Conservation (phyloP, 805 yeast species). For the Metschnikowia shivogae region DNA sequence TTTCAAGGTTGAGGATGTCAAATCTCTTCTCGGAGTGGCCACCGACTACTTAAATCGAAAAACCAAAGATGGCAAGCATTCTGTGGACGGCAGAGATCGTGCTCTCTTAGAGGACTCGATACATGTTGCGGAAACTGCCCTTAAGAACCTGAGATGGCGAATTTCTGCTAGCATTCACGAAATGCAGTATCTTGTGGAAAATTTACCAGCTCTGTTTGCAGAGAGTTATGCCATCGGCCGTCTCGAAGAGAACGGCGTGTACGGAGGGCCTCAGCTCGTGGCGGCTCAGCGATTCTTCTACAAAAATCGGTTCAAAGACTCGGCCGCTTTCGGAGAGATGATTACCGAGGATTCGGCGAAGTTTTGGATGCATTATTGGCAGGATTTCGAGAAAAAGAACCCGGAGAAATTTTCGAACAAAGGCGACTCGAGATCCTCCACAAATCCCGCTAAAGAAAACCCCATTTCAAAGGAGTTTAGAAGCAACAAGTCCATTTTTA, state of each 20-base stretch:
- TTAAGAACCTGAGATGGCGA: constrained; percentile 54
- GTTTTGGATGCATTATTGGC: constrained; percentile 58
- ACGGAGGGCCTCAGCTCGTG: constrained; percentile 58
- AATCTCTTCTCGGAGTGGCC: constrained; percentile 48
- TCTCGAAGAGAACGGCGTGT: constrained; percentile 34
- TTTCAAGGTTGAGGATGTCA: constrained; percentile 55
- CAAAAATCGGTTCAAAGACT: constrained; percentile 44
- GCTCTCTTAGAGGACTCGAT: constrained; percentile 42
- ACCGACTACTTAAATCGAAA: constrained; percentile 40
- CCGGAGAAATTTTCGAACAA: constrained; percentile 34
- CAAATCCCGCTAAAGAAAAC: neutral
- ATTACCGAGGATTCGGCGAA: constrained; percentile 32
- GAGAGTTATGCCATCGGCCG: constrained; percentile 42
- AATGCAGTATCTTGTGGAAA: constrained; percentile 53
- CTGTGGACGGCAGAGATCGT: constrained; percentile 37
- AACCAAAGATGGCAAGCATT: constrained; percentile 17
- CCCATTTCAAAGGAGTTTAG: neutral
- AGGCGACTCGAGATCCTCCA: constrained; percentile 19
- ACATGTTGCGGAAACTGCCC: constrained; percentile 44
- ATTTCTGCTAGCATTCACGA: constrained; percentile 58
- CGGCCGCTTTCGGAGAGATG: constrained; percentile 25
- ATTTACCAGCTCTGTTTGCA: constrained; percentile 41
- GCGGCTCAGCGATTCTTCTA: constrained; percentile 50
- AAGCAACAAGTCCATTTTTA: neutral
- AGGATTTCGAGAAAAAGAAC: constrained; percentile 33